These are phyloP conservation scores for Diaporthe amygdali DNA, from an alignment of 2,329 filamentous ascomycete species.

Conservation along the genomic window DNA sequence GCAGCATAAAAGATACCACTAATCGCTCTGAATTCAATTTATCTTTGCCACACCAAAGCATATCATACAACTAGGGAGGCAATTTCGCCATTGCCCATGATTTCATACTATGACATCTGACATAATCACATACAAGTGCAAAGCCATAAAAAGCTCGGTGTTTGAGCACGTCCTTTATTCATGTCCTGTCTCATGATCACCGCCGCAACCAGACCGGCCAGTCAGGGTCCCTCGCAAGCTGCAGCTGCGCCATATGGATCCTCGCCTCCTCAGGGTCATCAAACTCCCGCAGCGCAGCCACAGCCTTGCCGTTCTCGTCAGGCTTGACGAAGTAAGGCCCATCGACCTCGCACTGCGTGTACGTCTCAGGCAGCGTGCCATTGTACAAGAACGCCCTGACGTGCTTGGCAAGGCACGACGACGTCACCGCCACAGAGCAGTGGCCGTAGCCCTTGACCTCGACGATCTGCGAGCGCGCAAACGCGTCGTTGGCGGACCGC, in stretches of 20 bases:
- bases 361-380: conserved; percentile 41
- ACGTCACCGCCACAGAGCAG: conserved; percentile 43
- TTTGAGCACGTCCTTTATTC: no score
- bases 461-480: conserved; percentile 43
- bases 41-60: background rate
- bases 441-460: conserved; percentile 50
- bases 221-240: conserved; percentile 22
- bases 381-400: conserved; percentile 43
- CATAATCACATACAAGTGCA: background rate
- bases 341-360: conserved; percentile 44
- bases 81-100: background rate
- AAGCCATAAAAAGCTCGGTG: background rate
- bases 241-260: conserved; percentile 23
- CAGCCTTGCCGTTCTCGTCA: conserved; percentile 25
- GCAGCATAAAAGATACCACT: background rate
- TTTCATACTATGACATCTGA: background rate
- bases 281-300: conserved; percentile 12
- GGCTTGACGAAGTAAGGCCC: conserved; percentile 43
- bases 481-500: conserved; percentile 38
- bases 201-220: conserved; percentile 20
- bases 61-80: background rate
- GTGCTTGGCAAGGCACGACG: conserved; percentile 40
- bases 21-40: background rate
- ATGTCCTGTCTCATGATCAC: background rate
- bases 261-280: conserved; percentile 16